Percentiles rank a stretch among this genome's conserved stretches.
Conservation (phyloP, 345 rosid genomes). For the Geranium rotundifolium region DNA sequence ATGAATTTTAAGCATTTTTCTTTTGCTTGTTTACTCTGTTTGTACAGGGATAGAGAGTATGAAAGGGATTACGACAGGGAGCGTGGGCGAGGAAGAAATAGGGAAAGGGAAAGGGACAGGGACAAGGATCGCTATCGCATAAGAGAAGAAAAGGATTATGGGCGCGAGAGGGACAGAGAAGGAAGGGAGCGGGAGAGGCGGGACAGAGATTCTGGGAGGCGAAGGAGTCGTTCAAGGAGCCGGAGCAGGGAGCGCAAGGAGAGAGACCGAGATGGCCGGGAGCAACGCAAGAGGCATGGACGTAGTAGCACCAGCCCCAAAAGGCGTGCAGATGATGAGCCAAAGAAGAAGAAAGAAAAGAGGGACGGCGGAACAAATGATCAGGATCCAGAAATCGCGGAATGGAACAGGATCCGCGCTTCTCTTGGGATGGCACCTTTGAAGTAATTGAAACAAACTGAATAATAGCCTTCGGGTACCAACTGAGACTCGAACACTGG, state of each 20-base stretch:
- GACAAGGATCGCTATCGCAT: constrained; percentile 60
- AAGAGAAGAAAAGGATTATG: constrained; percentile 59
- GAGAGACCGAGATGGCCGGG: constrained; percentile 14
- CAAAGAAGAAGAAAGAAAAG: constrained; percentile 72
- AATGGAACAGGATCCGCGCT: constrained; percentile 70
- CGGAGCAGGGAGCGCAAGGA: constrained; percentile 49
- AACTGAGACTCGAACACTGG: too few species aligned
- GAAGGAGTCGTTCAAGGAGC: constrained; percentile 58
- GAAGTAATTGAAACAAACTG: constrained; percentile 26
- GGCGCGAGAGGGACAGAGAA: constrained; percentile 64
- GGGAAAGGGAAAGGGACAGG: constrained; percentile 47
- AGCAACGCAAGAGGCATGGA: constrained; percentile 44
- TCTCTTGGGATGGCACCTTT: constrained; percentile 69
- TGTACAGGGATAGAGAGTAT: constrained; percentile 44
- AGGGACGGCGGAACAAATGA: constrained; percentile 82
- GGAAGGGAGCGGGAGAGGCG: constrained; percentile 65
- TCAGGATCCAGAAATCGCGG: constrained; percentile 89
- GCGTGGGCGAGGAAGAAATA: constrained; percentile 12
- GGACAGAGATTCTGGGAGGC: constrained; percentile 57
- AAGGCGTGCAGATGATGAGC: constrained; percentile 35
- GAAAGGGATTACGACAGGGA: constrained; percentile 28
- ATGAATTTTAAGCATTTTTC: neutral
- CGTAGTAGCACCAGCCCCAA: constrained; percentile 39
- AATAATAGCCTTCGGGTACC: too few species aligned
- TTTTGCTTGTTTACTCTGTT: constrained; percentile 6